A percentile compares a stretch with the other conserved stretches of the same genome.
These are phyloP conservation scores for Yarrowia deformans DNA, from an alignment of 805 yeast species.

Conservation along the genomic window DNA sequence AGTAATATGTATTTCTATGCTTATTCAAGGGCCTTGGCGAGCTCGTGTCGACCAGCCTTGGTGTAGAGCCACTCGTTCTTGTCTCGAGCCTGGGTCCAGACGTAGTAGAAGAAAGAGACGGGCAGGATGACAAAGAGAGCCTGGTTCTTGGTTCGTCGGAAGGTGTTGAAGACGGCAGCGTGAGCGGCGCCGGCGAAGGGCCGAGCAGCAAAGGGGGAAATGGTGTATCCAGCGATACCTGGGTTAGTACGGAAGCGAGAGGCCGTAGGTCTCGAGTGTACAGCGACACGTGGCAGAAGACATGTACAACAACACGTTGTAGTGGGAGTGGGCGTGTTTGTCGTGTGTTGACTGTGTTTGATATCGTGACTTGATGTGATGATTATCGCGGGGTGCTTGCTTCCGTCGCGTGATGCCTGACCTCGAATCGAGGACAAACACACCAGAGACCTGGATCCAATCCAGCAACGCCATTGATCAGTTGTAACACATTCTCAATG, in stretches of 20 bases:
- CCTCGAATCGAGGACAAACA: no score
- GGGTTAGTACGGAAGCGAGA: slow-evolving; percentile 4
- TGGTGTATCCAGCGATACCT: slow-evolving; percentile 73
- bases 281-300: no score
- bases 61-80: slow-evolving; percentile 93
- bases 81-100: slow-evolving; percentile 87
- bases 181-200: slow-evolving; percentile 88
- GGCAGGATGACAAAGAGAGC: slow-evolving; percentile 80
- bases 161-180: slow-evolving; percentile 87
- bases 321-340: not conserved
- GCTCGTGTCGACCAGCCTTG: slow-evolving; percentile 81
- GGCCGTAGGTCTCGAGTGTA: no score
- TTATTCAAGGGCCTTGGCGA: slow-evolving; percentile 12
- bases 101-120: slow-evolving; percentile 77
- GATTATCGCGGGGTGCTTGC: no score
- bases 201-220: slow-evolving; percentile 91
- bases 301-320: no score
- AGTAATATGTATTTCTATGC: slow-evolving; percentile 19
- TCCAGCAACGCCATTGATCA: no score
- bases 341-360: not conserved
- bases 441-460: no score
- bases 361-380: no score
- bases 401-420: no score
- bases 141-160: slow-evolving; percentile 93
- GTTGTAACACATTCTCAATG: no score